phyloP scores from a whole-genome alignment of 192 early-diverging fungal species.

The Rhizoclosmatium globosum region DNA sequence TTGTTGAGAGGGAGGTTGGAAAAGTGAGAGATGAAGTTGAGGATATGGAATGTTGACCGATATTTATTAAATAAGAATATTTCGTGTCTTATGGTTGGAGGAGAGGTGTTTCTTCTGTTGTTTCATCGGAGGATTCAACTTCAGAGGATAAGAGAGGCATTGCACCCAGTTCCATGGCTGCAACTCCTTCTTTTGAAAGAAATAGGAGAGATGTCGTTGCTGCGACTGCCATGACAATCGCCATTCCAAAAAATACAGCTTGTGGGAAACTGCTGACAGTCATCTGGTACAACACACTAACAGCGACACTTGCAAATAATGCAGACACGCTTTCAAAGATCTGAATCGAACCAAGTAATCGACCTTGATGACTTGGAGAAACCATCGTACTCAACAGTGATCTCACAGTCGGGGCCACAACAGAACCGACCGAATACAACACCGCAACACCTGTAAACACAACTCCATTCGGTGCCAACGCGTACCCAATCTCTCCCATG shows the following conservation, averaged over 20 bases:
- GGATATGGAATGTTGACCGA: too few species aligned
- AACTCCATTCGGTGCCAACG: not conserved
- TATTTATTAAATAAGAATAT: too few species aligned
- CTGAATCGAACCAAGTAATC: not conserved
- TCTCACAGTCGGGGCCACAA: slow-evolving; percentile 8
- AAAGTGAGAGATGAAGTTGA: too few species aligned
- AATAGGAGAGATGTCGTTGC: too few species aligned
- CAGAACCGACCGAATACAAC: not conserved
- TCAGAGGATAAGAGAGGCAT: too few species aligned
- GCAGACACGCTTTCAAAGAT: not conserved
- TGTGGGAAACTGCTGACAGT: slow-evolving; percentile 3
- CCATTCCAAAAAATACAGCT: slow-evolving; percentile 12
- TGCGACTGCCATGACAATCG: too few species aligned
- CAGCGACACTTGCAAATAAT: slow-evolving; percentile 4
- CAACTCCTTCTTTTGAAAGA: too few species aligned
- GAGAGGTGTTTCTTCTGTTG: too few species aligned
- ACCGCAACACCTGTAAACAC: not conserved
- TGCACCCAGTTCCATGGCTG: too few species aligned
- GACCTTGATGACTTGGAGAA: slow-evolving; percentile 3
- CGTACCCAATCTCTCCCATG: not conserved
- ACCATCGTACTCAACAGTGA: slow-evolving; percentile 6
- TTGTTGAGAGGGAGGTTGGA: too few species aligned
- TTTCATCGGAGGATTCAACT: too few species aligned
- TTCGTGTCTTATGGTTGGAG: too few species aligned
- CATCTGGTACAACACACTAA: not conserved